These are phyloP conservation scores for Fusarium protoensiforme DNA, from an alignment of 2,329 filamentous ascomycete genomes.

Conservation along the genomic window DNA sequence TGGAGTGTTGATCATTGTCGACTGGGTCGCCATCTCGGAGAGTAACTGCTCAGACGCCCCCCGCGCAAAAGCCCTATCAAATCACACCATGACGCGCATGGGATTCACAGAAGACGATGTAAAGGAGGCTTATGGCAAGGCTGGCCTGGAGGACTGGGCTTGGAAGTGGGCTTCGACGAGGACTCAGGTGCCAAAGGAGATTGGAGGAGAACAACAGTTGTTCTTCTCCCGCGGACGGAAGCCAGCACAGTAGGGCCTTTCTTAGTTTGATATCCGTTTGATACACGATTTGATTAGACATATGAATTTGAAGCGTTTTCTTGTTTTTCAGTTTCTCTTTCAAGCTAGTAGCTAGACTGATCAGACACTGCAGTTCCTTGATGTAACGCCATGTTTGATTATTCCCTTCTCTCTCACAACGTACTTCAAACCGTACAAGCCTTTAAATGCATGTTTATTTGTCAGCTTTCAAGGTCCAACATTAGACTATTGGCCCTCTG, in stretches of 20 bases:
- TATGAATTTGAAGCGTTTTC: background rate
- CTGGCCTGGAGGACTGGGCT: constrained; percentile 37
- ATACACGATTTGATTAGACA: background rate
- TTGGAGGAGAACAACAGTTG: constrained; percentile 39
- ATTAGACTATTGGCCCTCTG: background rate
- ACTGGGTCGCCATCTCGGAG: constrained; percentile 41
- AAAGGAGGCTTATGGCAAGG: constrained; percentile 30
- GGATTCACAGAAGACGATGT: constrained; percentile 41
- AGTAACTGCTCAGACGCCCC: constrained; percentile 9
- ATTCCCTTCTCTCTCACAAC: background rate
- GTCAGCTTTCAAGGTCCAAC: background rate
- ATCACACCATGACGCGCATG: constrained; percentile 31
- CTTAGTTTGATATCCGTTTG: background rate
- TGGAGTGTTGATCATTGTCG: constrained; percentile 48
- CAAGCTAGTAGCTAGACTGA: background rate
- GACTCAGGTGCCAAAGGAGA: constrained; percentile 36
- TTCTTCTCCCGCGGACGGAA: constrained; percentile 42
- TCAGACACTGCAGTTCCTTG: background rate
- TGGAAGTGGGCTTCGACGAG: constrained; percentile 39
- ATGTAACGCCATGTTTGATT: background rate
- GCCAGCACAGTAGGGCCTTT: background rate
- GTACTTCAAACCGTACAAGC: background rate
- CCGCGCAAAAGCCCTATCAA: constrained; percentile 7
- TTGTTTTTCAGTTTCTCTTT: background rate
- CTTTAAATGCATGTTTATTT: background rate